Evolutionary conservation across 352 stramenopile genomes (phyloP).

Genomic region (Globisporangium barbulae): DNA sequence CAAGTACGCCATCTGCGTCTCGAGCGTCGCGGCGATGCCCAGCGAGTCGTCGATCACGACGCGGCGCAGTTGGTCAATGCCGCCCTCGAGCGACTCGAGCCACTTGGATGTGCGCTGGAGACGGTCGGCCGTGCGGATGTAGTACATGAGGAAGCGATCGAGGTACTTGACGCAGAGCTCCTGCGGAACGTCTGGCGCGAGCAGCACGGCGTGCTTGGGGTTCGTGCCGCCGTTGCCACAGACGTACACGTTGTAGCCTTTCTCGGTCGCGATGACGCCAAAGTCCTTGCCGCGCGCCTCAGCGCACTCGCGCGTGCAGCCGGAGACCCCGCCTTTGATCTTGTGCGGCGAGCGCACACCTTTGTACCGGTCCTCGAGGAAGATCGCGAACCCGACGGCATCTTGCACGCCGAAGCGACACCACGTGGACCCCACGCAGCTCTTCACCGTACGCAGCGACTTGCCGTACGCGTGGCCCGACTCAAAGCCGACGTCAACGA

Average conservation of each 20-base stretch:
- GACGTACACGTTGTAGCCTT: constrained; percentile 91
- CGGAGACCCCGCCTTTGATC: constrained; percentile 89
- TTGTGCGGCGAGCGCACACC: constrained; percentile 92
- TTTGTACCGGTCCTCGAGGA: constrained; percentile 92
- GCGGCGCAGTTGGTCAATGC: constrained; percentile 46
- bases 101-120: constrained; percentile 84
- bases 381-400: constrained; percentile 88
- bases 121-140: constrained; percentile 78
- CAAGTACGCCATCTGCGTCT: constrained; percentile 85
- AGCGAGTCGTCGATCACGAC: constrained; percentile 89
- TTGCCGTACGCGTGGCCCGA: constrained; percentile 93
- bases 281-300: constrained; percentile 93
- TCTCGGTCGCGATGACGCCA: constrained; percentile 91
- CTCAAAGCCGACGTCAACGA: constrained; percentile 90
- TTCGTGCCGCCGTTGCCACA: constrained; percentile 88
- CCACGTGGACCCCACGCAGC: constrained; percentile 91
- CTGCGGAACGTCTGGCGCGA: constrained; percentile 48
- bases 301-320: constrained; percentile 90
- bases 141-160: constrained; percentile 91
- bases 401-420: constrained; percentile 91
- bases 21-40: constrained; percentile 71
- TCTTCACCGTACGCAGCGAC: constrained; percentile 91
- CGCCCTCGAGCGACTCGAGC: constrained; percentile 79
- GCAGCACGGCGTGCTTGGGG: constrained; percentile 73
- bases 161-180: constrained; percentile 84